Base-by-base conservation (phyloP, 768 basidiomycete species). In the Coprinopsis marcescibilis region DNA sequence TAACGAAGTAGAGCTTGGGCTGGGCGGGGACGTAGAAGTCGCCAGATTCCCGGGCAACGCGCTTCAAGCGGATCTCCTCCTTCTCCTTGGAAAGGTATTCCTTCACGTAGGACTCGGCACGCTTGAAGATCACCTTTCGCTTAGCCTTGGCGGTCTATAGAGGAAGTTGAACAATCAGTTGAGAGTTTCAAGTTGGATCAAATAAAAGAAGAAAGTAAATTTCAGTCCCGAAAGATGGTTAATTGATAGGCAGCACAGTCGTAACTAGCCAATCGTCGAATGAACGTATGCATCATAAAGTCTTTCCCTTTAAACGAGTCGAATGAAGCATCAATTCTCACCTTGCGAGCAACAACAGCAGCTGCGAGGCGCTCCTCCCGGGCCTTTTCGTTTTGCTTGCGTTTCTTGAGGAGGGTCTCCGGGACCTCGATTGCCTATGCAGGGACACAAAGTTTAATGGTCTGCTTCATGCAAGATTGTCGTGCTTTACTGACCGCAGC, bases 391-490 rank as follows among this genome's bases (percentile, higher is more conserved):
- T 84, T 94, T 74, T 92, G 88, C 76, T 94, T 93, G 74, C 94
- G 85, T 78, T 95, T 97, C 82, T 96, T 97, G 76, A 97, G 90
- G 76, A 97, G 84, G 64, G 94, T 97, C 85, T 96, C 94, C 68
- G 94, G 94, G 73, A 95, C 94, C 81, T 94, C 88, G 67, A 96
- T 83, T 63, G 83, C 81, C 89, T 91, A 59, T 52, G 51, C 43
- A 46, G 54, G 52, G 40, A 47, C 57, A 43, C 52, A 55, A 58
- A 56, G 55, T 55, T 38, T 53, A 19, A 49, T 33, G 42, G 34
- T 50, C 39, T 36, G 35, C 40, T 46, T 32, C 6, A 19, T 51
- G 50, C 35, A 43, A 47, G 53, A 46, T 29, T 49, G 52, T 54
- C 39, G 27, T 41, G 19, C 33, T 43, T 42, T 52, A 68, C 74